Evolutionary conservation across 1,139 yeast genomes (phyloP), one percentile per base, ranked within the genome.

Genomic region (Blastobotrys petasosporus): DNA sequence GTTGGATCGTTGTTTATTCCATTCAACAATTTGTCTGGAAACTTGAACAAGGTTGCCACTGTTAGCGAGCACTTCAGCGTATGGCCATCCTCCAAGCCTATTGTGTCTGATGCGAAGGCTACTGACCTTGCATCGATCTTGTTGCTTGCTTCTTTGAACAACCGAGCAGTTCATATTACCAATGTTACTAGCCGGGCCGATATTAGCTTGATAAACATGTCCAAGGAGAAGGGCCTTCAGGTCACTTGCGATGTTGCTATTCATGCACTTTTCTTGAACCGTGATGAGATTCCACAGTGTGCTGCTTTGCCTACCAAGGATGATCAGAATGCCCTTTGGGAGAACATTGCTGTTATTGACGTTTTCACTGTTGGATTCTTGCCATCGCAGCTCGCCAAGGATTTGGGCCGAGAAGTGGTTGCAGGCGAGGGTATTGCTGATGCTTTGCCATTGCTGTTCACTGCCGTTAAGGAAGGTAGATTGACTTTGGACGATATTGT

Each of bases 211-310:
- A 85, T 92, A 60, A 75, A 76, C 62, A 81, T 92, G 79, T 87
- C 95, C 48, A 90, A 88, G 71, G 83, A 77, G 51, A 85, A 85
- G 73, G 80, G 82, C 39, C 73, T 86, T 59, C 76, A 76, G 55
- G 95, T 92, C 38, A 87, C 97, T 37, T 86, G 95, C 68, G 98
- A 92, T 67, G 95, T 86, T 52, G 74, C 92, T 23, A 81, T 92
- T 43, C 82, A 80, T 64, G 73, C 95, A 3, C 74, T 90, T 64
- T 88, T 87, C 72, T 70, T 85, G 54, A 75, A 86, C 41, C 84
- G 78, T 65, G 79, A 77, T 37, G 90, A 86, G 37, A 78, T 77
- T 62, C 84, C 88, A 45, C 77, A 79, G 57, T 80, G 85, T 55
- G 63, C 68, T 29, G 80, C 81, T 74, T 73, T 90, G 64, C 97